These are phyloP conservation scores for Pseudogymnoascus verrucosus DNA, from an alignment of 2,329 filamentous ascomycete species.

Conservation along the genomic window DNA sequence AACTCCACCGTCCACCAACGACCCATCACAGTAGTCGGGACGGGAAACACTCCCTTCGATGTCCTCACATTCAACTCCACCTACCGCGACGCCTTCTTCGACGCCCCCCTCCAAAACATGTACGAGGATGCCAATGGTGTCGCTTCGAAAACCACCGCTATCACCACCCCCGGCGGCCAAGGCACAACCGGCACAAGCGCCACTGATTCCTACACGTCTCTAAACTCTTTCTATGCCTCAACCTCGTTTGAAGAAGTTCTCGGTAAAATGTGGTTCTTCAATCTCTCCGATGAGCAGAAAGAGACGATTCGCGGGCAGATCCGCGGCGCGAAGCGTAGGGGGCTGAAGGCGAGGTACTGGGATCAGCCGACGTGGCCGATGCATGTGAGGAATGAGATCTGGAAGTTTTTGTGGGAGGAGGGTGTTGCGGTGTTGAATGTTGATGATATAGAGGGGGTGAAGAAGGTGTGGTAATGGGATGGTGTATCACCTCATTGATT, in stretches of 20 bases:
- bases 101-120: conserved; percentile 49
- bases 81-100: conserved; percentile 56
- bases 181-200: conserved; percentile 34
- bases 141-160: conserved; percentile 14
- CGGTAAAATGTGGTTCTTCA: conserved; percentile 38
- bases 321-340: conserved; percentile 39
- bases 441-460: conserved; percentile 37
- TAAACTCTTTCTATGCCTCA: conserved; percentile 61
- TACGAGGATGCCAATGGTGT: conserved; percentile 21
- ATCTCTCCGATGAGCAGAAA: conserved; percentile 38
- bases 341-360: conserved; percentile 54
- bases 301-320: conserved; percentile 38
- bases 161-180: conserved; percentile 28
- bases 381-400: conserved; percentile 45
- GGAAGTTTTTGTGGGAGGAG: conserved; percentile 46
- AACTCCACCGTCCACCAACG: conserved; percentile 43
- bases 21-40: conserved; percentile 61
- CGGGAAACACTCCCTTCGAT: conserved; percentile 55
- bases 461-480: neutral
- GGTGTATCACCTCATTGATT: neutral
- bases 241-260: conserved; percentile 47
- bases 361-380: conserved; percentile 50
- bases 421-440: conserved; percentile 55
- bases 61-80: conserved; percentile 43
- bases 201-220: conserved; percentile 34